Evolutionary conservation across 768 basidiomycete species (phyloP).

Genomic region (Hericium alpestre): DNA sequence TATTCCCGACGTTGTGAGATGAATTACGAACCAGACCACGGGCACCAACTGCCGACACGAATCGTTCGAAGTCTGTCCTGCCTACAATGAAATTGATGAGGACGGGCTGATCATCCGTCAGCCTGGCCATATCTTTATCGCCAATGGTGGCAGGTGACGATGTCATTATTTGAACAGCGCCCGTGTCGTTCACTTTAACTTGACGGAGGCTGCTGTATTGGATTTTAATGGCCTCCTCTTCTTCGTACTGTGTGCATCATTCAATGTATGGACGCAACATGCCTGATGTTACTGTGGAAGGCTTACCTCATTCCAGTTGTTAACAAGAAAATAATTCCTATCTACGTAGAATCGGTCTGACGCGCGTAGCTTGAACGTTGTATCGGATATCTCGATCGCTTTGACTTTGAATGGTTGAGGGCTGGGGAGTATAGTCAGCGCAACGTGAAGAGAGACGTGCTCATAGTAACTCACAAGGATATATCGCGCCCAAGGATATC

Average conservation of each 20-base stretch:
- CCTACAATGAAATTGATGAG: not conserved
- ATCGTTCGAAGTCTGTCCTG: not conserved
- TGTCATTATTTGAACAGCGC: not conserved
- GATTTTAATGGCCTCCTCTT: conserved; percentile 7
- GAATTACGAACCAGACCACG: not conserved
- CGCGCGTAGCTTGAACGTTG: not conserved
- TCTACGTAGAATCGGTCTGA: conserved; percentile 10
- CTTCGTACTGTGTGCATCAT: conserved; percentile 3
- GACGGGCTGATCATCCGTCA: not conserved
- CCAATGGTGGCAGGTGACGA: not conserved
- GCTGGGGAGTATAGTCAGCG: not conserved
- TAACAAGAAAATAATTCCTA: conserved; percentile 8
- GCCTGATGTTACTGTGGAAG: not conserved
- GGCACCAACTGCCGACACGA: not conserved
- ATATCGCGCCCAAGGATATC: conserved; percentile 14
- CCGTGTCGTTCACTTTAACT: not conserved
- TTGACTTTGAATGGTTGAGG: conserved; percentile 10
- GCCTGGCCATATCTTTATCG: not conserved
- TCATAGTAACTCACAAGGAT: conserved; percentile 4
- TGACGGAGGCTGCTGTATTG: not conserved
- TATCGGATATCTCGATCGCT: not conserved
- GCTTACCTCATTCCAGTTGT: conserved; percentile 9
- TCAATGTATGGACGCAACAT: not conserved
- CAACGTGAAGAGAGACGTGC: too few species aligned
- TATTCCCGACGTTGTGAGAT: not conserved